Conservation (phyloP, 2,329 filamentous ascomycete species). For the Karstenula rhodostoma region DNA sequence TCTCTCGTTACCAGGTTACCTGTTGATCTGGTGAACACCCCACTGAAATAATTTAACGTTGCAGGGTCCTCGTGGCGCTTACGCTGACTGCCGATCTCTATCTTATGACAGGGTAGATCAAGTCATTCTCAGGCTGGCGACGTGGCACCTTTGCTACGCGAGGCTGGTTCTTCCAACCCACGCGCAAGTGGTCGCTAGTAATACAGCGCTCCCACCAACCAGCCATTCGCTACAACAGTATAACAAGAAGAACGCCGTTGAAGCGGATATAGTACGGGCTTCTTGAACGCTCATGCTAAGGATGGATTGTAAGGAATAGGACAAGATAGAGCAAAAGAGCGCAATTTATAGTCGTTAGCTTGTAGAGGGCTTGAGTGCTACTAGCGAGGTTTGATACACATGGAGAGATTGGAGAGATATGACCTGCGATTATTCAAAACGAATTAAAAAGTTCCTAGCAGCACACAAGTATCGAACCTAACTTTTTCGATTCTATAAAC, state of each 20-base stretch:
- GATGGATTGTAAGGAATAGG: no score
- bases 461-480: no score
- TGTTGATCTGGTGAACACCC: not conserved
- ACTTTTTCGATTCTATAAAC: no score
- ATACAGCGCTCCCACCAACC: not conserved
- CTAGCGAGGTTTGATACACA: no score
- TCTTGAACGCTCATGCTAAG: no score
- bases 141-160: not conserved
- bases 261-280: not conserved
- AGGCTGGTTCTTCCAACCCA: not conserved
- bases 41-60: not conserved
- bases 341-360: no score
- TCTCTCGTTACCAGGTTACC: not conserved
- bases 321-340: no score
- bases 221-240: not conserved
- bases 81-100: constrained; percentile 3
- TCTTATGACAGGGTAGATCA: constrained; percentile 2
- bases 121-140: not conserved
- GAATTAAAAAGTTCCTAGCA: no score
- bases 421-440: no score
- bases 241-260: no score
- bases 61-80: not conserved
- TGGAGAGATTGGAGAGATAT: no score
- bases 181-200: not conserved
- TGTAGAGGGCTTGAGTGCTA: no score